Evolutionary conservation across 1,284 basidiomycete species (phyloP).

Genomic region (Xerocomus nothofagi): DNA sequence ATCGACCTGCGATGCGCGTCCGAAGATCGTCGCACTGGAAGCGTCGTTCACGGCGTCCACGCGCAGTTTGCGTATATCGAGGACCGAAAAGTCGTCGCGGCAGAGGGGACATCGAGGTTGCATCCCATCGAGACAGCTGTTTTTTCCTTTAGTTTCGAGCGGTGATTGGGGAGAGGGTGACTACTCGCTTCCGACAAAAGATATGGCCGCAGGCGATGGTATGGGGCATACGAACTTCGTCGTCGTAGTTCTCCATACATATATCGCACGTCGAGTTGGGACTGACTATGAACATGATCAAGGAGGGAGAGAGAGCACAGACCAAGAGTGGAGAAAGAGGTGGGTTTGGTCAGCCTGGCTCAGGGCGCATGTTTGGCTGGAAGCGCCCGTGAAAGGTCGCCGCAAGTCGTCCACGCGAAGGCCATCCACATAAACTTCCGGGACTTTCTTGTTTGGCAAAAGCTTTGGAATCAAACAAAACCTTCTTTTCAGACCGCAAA

Average conservation of each 20-base stretch:
- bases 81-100: conserved; percentile 3
- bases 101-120: conserved; percentile 17
- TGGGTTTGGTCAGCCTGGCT: neutral
- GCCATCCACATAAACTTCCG: too few relatives aligned
- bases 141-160: neutral
- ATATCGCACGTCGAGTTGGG: conserved; percentile 18
- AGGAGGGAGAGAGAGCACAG: neutral
- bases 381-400: too few relatives aligned
- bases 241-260: conserved; percentile 11
- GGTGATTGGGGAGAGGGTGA: neutral
- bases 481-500: too few relatives aligned
- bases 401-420: too few relatives aligned
- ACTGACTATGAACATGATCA: conserved; percentile 11
- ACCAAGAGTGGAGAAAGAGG: neutral
- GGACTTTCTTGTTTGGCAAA: conserved; percentile 30
- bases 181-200: conserved; percentile 18
- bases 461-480: conserved; percentile 22
- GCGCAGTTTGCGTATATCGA: conserved; percentile 6
- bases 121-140: conserved; percentile 13
- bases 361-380: neutral
- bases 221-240: conserved; percentile 5
- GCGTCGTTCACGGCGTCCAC: neutral
- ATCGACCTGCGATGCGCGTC: neutral
- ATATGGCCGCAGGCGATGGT: conserved; percentile 17
- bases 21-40: neutral